Evolutionary conservation across 139 green algal genomes (phyloP).

Genomic region (Picochlorum sp.): DNA sequence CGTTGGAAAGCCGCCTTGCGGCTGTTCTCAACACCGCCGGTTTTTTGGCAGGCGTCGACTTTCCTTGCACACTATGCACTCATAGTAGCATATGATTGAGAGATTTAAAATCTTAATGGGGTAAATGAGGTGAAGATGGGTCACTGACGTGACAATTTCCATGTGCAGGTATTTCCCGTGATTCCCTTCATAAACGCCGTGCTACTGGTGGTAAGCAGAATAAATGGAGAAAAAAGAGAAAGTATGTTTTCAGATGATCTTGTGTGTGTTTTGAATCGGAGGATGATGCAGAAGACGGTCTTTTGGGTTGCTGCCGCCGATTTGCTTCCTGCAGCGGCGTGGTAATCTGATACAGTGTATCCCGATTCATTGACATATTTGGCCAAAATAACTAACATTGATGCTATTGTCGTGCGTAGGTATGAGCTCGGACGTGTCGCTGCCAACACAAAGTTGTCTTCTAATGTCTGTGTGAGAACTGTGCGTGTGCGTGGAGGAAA

Average conservation of each 20-base stretch:
- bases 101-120: too few relatives aligned
- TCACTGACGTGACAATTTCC: too few relatives aligned
- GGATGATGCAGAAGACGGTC: not conserved
- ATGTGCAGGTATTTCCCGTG: constrained; percentile 54
- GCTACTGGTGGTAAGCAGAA: constrained; percentile 93
- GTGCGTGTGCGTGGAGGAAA: constrained; percentile 93
- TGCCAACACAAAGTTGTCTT: constrained; percentile 93
- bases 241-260: constrained; percentile 58
- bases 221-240: constrained; percentile 97
- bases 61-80: too few relatives aligned
- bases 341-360: too few relatives aligned
- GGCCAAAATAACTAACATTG: not conserved
- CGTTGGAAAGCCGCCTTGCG: not conserved
- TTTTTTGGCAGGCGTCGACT: too few relatives aligned
- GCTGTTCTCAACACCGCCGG: too few relatives aligned
- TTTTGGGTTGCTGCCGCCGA: not conserved
- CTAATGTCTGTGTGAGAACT: constrained; percentile 76
- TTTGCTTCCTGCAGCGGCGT: too few relatives aligned
- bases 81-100: too few relatives aligned
- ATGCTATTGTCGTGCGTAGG: constrained; percentile 37
- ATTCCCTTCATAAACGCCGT: constrained; percentile 94
- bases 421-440: constrained; percentile 94
- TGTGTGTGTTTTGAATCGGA: not conserved
- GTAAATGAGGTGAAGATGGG: too few relatives aligned
- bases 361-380: too few relatives aligned